Conservation (phyloP, 768 basidiomycete genomes). For the Flagelloscypha sp. region DNA sequence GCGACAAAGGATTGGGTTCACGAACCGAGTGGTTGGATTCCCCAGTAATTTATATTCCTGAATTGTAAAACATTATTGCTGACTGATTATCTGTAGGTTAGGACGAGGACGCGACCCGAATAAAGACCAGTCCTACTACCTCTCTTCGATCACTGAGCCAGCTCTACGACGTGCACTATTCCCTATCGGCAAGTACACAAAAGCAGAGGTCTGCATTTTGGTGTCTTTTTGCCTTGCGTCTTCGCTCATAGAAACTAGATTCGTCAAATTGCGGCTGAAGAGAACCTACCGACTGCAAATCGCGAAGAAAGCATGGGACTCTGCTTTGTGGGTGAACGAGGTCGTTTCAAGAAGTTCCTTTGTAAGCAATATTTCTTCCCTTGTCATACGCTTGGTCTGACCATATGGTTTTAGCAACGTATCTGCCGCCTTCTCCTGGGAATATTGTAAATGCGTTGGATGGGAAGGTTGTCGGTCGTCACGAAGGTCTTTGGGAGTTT, state of each 20-base stretch:
- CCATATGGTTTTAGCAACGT: constrained; percentile 50
- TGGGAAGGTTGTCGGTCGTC: constrained; percentile 48
- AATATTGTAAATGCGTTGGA: constrained; percentile 51
- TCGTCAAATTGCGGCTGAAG: constrained; percentile 56
- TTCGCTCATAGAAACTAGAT: no score
- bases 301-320: constrained; percentile 88
- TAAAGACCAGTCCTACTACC: constrained; percentile 93
- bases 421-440: constrained; percentile 64
- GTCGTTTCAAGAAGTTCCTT: constrained; percentile 64
- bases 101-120: constrained; percentile 43
- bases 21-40: no score
- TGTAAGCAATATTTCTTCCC: constrained; percentile 32
- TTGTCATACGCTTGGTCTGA: background rate
- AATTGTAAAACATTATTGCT: no score
- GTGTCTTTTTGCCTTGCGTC: no score
- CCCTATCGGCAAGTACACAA: constrained; percentile 61
- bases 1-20: constrained; percentile 58
- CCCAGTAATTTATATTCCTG: no score
- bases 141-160: constrained; percentile 65
- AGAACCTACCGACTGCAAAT: constrained; percentile 60
- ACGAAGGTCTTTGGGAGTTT: constrained; percentile 75
- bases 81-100: no score
- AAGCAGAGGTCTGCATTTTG: no score
- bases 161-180: constrained; percentile 67
- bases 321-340: constrained; percentile 85